A percentile compares a stretch with the other conserved stretches of the same genome.
These are phyloP conservation scores for Bipolaris oryzae DNA, from an alignment of 2,329 filamentous ascomycete genomes.

Conservation along the genomic window DNA sequence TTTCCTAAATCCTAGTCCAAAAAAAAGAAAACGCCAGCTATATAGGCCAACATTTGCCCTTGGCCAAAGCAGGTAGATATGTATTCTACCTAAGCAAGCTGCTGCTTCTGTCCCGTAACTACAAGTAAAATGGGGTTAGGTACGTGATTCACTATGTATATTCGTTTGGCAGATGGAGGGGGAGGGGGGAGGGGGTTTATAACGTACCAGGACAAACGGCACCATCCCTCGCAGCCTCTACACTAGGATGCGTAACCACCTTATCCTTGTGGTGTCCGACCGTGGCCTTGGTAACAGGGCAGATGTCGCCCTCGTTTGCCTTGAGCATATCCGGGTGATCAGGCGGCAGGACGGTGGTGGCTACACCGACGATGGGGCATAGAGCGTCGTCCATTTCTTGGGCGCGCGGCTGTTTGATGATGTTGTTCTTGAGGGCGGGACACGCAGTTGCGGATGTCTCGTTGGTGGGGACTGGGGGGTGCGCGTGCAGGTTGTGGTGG, in stretches of 20 bases:
- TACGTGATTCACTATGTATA: no score
- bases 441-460: conserved; percentile 46
- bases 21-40: not conserved
- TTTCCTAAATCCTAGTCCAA: not conserved
- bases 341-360: conserved; percentile 51
- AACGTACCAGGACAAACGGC: conserved; percentile 49
- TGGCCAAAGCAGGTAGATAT: not conserved
- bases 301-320: conserved; percentile 48
- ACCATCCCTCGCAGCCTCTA: conserved; percentile 46
- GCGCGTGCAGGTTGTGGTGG: conserved; percentile 52
- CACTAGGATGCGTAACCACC: conserved; percentile 50
- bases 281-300: conserved; percentile 54
- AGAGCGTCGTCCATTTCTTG: conserved; percentile 51
- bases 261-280: conserved; percentile 53
- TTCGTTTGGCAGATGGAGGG: no score
- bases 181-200: no score
- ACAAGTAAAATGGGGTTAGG: not conserved
- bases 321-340: conserved; percentile 50
- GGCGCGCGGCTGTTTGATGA: conserved; percentile 44
- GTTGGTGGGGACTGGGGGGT: conserved; percentile 46
- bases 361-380: conserved; percentile 54
- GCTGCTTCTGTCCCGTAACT: conserved; percentile 45
- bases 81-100: conserved; percentile 17
- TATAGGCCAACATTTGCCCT: not conserved
- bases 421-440: conserved; percentile 50